These are phyloP conservation scores for Proliferodiscus dingleyae DNA, from an alignment of 2,329 filamentous ascomycete genomes.

Conservation along the genomic window DNA sequence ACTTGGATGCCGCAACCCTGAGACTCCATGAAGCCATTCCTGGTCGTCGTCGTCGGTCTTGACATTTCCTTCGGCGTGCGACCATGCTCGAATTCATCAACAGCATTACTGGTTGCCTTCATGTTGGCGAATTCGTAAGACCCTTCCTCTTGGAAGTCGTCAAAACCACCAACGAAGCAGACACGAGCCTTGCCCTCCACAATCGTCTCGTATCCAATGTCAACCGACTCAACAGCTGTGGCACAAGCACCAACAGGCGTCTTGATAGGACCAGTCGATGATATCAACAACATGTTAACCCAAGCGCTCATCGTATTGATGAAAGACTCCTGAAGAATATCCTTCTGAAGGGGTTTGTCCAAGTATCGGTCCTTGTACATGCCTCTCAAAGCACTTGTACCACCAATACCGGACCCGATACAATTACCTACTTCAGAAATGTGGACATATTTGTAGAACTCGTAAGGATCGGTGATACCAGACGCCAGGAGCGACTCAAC, in stretches of 20 bases:
- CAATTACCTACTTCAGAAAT: slow-evolving; percentile 98
- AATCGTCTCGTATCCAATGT: slow-evolving; percentile 98
- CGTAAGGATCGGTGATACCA: slow-evolving; percentile 97
- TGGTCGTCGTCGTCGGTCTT: slow-evolving; percentile 89
- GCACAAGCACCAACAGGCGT: slow-evolving; percentile 97
- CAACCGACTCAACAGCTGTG: slow-evolving; percentile 93
- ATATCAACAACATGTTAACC: slow-evolving; percentile 98
- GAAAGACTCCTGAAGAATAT: slow-evolving; percentile 98
- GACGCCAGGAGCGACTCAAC: slow-evolving; percentile 85
- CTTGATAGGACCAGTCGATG: slow-evolving; percentile 96
- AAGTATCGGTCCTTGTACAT: slow-evolving; percentile 99
- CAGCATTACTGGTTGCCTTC: slow-evolving; percentile 97
- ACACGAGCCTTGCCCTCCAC: slow-evolving; percentile 96
- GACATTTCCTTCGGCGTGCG: slow-evolving; percentile 98
- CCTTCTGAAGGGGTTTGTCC: slow-evolving; percentile 96
- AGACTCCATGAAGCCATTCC: slow-evolving; percentile 99
- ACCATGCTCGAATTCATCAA: slow-evolving; percentile 92
- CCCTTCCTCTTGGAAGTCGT: slow-evolving; percentile 98
- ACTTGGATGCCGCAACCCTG: slow-evolving; percentile 98
- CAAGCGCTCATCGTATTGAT: slow-evolving; percentile 99
- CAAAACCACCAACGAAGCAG: slow-evolving; percentile 97
- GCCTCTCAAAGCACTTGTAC: slow-evolving; percentile 81
- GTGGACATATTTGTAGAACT: slow-evolving; percentile 99
- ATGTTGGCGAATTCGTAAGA: slow-evolving; percentile 99
- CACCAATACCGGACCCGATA: slow-evolving; percentile 96